A percentile compares a stretch with the other conserved stretches of the same genome.
Conservation (phyloP, 2,329 filamentous ascomycete species). For the Ophiobolus disseminans region DNA sequence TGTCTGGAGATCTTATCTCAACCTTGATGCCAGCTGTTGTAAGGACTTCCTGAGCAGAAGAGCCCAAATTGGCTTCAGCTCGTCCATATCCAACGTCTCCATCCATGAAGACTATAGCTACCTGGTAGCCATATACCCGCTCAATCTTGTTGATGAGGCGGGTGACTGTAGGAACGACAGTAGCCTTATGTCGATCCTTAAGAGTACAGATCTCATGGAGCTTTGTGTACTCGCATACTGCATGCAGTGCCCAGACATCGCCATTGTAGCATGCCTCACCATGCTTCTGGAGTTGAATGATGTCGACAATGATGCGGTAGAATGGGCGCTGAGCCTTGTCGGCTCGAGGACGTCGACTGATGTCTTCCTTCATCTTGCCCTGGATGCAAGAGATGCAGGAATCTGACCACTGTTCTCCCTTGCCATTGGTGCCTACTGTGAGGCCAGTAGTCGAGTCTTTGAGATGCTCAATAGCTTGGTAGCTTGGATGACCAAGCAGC, state of each 20-base stretch:
- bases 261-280: conserved; percentile 7
- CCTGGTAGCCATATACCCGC: neutral
- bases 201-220: neutral
- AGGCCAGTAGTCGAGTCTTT: conserved; percentile 2
- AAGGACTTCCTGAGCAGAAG: conserved; percentile 1
- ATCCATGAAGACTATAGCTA: neutral
- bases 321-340: neutral
- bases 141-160: no score
- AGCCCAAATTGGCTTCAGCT: neutral
- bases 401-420: neutral
- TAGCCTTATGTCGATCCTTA: no score
- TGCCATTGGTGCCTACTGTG: neutral
- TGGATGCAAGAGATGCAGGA: conserved; percentile 1
- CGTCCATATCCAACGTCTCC: neutral
- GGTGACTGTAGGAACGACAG: no score
- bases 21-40: conserved; percentile 3
- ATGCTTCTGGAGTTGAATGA: conserved; percentile 6
- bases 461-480: conserved; percentile 4
- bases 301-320: conserved; percentile 1
- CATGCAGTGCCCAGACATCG: conserved; percentile 2
- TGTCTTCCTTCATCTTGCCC: conserved; percentile 7
- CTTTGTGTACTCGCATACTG: neutral
- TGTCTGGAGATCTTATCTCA: conserved; percentile 1
- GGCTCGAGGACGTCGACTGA: neutral
- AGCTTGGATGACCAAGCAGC: no score